phyloP scores from a whole-genome alignment of 805 yeast genomes.

The Saccharomycopsis fodiens region DNA sequence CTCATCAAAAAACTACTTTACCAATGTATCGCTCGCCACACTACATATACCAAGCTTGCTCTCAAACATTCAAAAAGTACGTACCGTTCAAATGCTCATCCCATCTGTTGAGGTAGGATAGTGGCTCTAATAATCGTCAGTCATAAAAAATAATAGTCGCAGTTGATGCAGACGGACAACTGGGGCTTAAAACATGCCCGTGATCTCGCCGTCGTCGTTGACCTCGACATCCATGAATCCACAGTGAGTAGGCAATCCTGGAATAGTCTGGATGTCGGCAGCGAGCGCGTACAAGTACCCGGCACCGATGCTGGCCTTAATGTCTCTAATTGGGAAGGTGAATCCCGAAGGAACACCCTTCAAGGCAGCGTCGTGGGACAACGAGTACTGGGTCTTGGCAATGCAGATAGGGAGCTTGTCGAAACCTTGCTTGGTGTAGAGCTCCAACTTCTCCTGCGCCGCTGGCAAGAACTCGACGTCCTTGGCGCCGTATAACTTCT shows the following conservation, averaged over 20 bases:
- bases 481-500: slow-evolving; percentile 88
- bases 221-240: slow-evolving; percentile 98
- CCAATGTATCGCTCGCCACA: too few species aligned
- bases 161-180: not conserved
- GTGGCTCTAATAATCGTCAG: not conserved
- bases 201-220: slow-evolving; percentile 81
- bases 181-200: slow-evolving; percentile 64
- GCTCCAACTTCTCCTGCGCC: slow-evolving; percentile 74
- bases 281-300: slow-evolving; percentile 95
- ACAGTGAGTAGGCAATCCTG: slow-evolving; percentile 92
- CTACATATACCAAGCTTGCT: too few species aligned
- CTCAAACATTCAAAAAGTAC: too few species aligned
- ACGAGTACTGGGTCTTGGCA: slow-evolving; percentile 95
- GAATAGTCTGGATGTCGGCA: slow-evolving; percentile 94
- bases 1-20: too few species aligned
- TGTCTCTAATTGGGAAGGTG: slow-evolving; percentile 89
- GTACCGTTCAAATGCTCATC: too few species aligned
- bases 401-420: slow-evolving; percentile 89
- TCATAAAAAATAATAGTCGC: not conserved
- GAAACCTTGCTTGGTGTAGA: slow-evolving; percentile 81
- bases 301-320: slow-evolving; percentile 92
- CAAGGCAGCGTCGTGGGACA: slow-evolving; percentile 87
- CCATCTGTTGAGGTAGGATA: not conserved
- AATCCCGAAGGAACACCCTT: slow-evolving; percentile 95
- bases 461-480: slow-evolving; percentile 73